Base-by-base conservation (phyloP, 2,329 filamentous ascomycete genomes). In the Neofusicoccum ribis region DNA sequence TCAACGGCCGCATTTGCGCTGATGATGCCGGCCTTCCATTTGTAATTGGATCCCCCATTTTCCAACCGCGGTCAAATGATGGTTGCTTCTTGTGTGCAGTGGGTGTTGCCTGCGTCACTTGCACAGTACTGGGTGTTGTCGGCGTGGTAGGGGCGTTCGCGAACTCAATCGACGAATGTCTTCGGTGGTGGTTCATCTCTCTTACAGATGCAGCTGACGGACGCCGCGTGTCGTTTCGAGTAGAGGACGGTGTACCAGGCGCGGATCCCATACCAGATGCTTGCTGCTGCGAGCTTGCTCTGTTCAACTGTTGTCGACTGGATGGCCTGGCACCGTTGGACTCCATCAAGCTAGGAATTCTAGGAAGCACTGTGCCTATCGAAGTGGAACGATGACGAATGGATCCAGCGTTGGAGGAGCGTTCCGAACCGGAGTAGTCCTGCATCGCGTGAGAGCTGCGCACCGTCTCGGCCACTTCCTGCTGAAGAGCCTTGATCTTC, bases 401-500 rank as follows among this genome's bases (percentile, higher is more conserved):
- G 14, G 56, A 60, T 20, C 56, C 47, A n/a, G 47, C 61, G 8
- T 54, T 63, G 65, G 56, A 60, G 80, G 80, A 51, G 81, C 75
- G 68, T 80, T 79, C 62, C 85, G 80, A 65, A 72, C 74, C 44
- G 72, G 59, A 51, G 17, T 62, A 43, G 14, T 65, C 63, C 20
- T 46, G 46, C 9, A 41, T n/a, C 3, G 31, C 27, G 37, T 56
- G 50, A 5, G 62, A 64, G 36, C 37, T 58, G 34, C 63, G 63
- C 43, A 44, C 44, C 51, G 44, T 23, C 7, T 65, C 63, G 20
- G 47, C 89, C 47, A 95, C 89, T 76, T 97, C 92, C 72, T 96
- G 91, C 75, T 98, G 94, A 68, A 98, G 84, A 3, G 88, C 83
- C 78, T 96, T 96, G 77, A 98, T 93, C 78, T 95, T 97, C 78